Percentiles rank a stretch among this genome's conserved stretches.
These are phyloP conservation scores for Ampelomyces quisqualis DNA, from an alignment of 2,329 filamentous ascomycete species.

Conservation along the genomic window DNA sequence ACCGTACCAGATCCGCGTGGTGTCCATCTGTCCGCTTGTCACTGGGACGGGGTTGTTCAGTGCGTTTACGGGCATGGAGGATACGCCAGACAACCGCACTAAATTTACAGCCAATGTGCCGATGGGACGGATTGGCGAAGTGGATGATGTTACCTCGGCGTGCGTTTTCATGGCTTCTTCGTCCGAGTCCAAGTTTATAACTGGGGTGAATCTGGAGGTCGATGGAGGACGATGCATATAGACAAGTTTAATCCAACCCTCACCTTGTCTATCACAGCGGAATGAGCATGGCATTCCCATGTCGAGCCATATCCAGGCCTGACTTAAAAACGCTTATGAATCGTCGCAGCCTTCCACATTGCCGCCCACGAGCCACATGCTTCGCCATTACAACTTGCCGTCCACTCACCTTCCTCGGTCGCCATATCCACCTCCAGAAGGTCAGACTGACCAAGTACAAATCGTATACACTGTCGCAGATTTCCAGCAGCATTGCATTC, in stretches of 20 bases:
- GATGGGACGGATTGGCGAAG: conserved; percentile 60
- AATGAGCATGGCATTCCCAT: no score
- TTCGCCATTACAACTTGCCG: neutral
- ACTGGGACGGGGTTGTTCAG: conserved; percentile 65
- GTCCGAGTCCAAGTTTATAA: conserved; percentile 62
- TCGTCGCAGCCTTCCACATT: neutral
- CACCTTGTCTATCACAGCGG: no score
- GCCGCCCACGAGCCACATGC: neutral
- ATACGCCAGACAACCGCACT: conserved; percentile 58
- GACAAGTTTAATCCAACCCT: no score
- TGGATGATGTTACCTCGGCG: conserved; percentile 61
- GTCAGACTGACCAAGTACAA: neutral
- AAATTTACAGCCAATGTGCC: conserved; percentile 59
- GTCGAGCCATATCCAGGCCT: no score
- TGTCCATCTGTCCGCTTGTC: conserved; percentile 68
- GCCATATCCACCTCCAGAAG: neutral
- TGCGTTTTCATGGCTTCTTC: conserved; percentile 60
- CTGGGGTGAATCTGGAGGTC: conserved; percentile 51
- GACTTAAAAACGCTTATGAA: no score
- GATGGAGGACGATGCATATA: conserved; percentile 45
- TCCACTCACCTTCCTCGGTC: neutral
- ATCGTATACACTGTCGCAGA: neutral
- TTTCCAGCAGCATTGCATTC: neutral
- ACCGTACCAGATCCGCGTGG: conserved; percentile 70
- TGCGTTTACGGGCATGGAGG: conserved; percentile 61